phyloP scores from a whole-genome alignment of 192 early-diverging fungal genomes.

The Podila minutissima region DNA sequence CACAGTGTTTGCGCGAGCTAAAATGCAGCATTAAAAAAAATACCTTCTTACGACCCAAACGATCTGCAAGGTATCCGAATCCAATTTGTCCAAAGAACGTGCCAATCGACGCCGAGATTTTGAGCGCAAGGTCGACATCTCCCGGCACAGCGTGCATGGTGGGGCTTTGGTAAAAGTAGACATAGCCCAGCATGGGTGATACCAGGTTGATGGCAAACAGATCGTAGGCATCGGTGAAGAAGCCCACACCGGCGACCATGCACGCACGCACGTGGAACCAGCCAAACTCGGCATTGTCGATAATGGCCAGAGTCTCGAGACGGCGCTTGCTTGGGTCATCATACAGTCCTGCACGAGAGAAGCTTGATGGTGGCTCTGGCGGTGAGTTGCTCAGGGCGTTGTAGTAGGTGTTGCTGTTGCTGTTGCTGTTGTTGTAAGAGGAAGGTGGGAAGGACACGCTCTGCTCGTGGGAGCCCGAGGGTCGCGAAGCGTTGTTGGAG shows the following conservation, averaged over 20 bases:
- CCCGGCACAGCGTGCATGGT: constrained; percentile 51
- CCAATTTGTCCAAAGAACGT: constrained; percentile 90
- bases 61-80: constrained; percentile 84
- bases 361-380: background rate
- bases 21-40: constrained; percentile 3
- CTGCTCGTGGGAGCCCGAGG: background rate
- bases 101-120: constrained; percentile 86
- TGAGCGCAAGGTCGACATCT: constrained; percentile 82
- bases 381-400: too few species aligned
- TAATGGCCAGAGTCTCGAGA: constrained; percentile 15
- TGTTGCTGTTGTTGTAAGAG: background rate
- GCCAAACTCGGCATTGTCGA: constrained; percentile 75
- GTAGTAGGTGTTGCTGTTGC: background rate
- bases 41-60: constrained; percentile 81
- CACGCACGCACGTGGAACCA: constrained; percentile 80
- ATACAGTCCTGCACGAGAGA: constrained; percentile 19
- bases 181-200: constrained; percentile 81
- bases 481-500: background rate
- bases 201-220: constrained; percentile 93
- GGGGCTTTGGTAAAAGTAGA: constrained; percentile 72
- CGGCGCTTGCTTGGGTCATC: constrained; percentile 25
- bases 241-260: constrained; percentile 79
- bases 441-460: constrained; percentile 2
- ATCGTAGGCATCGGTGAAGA: constrained; percentile 94
- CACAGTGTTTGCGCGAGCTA: background rate